A percentile compares a stretch with the other conserved stretches of the same genome.
These are phyloP conservation scores for Zymoseptoria ardabiliae DNA, from an alignment of 2,329 filamentous ascomycete genomes.

Conservation along the genomic window DNA sequence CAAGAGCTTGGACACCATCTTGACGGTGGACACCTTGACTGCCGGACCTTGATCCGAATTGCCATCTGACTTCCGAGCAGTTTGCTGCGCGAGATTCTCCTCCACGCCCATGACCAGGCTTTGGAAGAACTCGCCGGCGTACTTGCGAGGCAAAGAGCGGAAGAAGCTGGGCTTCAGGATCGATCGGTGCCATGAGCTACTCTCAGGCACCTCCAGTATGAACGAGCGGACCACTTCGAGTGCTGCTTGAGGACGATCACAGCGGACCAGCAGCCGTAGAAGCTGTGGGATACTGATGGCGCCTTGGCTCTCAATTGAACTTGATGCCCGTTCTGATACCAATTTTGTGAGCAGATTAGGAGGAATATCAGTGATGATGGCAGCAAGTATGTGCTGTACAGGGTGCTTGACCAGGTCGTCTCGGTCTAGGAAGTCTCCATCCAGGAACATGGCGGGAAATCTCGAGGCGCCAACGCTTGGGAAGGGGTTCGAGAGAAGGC, in stretches of 20 bases:
- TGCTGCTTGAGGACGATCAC: slow-evolving; percentile 9
- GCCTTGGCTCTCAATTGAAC: neutral
- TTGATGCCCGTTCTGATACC: slow-evolving; percentile 1
- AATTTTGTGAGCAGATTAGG: slow-evolving; percentile 10
- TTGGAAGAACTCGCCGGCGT: slow-evolving; percentile 25
- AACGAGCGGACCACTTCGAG: slow-evolving; percentile 8
- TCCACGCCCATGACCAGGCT: slow-evolving; percentile 28
- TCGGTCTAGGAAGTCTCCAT: slow-evolving; percentile 26
- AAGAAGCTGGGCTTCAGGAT: slow-evolving; percentile 30
- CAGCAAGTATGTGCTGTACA: slow-evolving; percentile 1
- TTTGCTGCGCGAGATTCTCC: slow-evolving; percentile 23
- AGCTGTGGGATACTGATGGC: neutral
- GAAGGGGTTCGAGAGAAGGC: slow-evolving; percentile 26
- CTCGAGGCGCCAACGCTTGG: slow-evolving; percentile 18
- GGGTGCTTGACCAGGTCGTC: slow-evolving; percentile 4
- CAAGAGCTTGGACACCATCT: slow-evolving; percentile 36
- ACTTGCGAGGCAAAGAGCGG: slow-evolving; percentile 25
- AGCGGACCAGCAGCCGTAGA: slow-evolving; percentile 5
- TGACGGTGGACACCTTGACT: slow-evolving; percentile 39
- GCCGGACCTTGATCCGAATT: slow-evolving; percentile 8
- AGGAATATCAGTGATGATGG: slow-evolving; percentile 5
- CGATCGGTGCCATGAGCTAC: slow-evolving; percentile 38
- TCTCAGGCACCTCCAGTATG: slow-evolving; percentile 17
- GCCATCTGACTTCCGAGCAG: slow-evolving; percentile 7
- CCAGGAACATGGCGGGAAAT: slow-evolving; percentile 31